Evolutionary conservation across 2,329 filamentous ascomycete species (phyloP).

Genomic region (Claviceps capensis): DNA sequence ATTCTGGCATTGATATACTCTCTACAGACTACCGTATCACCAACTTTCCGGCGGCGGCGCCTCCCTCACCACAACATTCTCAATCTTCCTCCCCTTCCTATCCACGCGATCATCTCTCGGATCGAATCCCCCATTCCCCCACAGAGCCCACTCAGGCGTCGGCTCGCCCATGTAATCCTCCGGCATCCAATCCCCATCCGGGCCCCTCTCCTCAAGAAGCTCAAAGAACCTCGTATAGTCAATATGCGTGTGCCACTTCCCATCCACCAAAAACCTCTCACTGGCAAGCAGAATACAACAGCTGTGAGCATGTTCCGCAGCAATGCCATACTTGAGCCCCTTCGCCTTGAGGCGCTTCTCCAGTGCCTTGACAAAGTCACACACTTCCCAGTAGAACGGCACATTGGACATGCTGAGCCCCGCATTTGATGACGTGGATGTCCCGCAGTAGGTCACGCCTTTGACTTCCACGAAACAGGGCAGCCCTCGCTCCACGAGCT

Average conservation of each 20-base stretch:
- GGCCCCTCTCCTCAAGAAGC: slow-evolving; percentile 55
- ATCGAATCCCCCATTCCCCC: slow-evolving; percentile 91
- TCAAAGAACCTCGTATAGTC: slow-evolving; percentile 84
- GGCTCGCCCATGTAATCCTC: slow-evolving; percentile 81
- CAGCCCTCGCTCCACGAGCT: slow-evolving; percentile 71
- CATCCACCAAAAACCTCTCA: slow-evolving; percentile 61
- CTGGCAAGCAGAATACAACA: slow-evolving; percentile 85
- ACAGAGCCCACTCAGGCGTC: slow-evolving; percentile 88
- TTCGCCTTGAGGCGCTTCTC: slow-evolving; percentile 53
- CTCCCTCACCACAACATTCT: slow-evolving; percentile 21
- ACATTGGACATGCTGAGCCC: slow-evolving; percentile 96
- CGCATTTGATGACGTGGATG: slow-evolving; percentile 66
- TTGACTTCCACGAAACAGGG: slow-evolving; percentile 94
- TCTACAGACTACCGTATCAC: background rate
- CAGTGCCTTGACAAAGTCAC: slow-evolving; percentile 65
- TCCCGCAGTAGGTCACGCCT: slow-evolving; percentile 94
- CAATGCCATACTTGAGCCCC: slow-evolving; percentile 76
- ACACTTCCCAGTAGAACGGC: slow-evolving; percentile 86
- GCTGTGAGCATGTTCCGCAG: slow-evolving; percentile 87
- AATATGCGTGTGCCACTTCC: slow-evolving; percentile 82
- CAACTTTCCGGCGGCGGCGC: slow-evolving; percentile 12
- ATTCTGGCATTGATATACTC: no score
- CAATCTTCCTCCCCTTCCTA: slow-evolving; percentile 62
- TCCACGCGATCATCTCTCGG: slow-evolving; percentile 79
- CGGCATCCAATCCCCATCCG: slow-evolving; percentile 59